Base-by-base conservation (phyloP, 2,329 filamentous ascomycete genomes). In the Biscogniauxia sp. region DNA sequence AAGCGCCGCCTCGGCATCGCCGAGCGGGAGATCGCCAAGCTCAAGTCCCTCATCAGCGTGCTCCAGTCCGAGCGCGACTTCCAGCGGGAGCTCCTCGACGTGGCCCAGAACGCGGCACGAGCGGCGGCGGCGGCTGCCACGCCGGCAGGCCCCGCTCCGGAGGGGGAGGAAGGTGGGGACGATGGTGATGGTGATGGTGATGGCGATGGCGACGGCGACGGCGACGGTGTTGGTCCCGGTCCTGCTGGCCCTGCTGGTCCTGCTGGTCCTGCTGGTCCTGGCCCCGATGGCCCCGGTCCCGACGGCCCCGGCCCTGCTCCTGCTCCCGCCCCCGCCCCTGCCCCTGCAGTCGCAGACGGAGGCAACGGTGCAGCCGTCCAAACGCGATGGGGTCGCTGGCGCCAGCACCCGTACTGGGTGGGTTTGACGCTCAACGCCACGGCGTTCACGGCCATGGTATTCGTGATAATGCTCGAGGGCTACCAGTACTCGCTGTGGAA, bases 401-500 rank as follows among this genome's bases (percentile, higher is more conserved):
- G 8, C 32, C 13, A 2, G n/a, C 55, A 20, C 2, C 37, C 25
- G 2, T 17, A 20, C 7, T 1, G 58, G 6, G 17, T 5, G 55
- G 15, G 58, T 8, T 19, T n/a, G 25, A 23, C 5, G 3, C 49
- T 63, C 45, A 55, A 66, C 50, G 1, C 55, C 1, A 0, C 51
- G 1, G 1, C 57, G 20, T 56, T 66, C 26, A 0, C 57, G 17
- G 20, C 62, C 32, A 56, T 70, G 58, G 0, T 66, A 1, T n/a
- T 13, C 1, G 53, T 60, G n/a, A 51, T 51, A 6, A 50, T 71
- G 19, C 61, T 67, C 19, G 54, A 64, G 55, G 62, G 57, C 17
- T 59, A 64, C 13, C 63, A 66, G 37, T 60, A 59, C 55, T 57
- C 54, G 50, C 23, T 53, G 23, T 68, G 67, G 60, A 55, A 13